Evolutionary conservation across 345 rosid genomes (phyloP).

Genomic region (Euphorbia tirucalli): DNA sequence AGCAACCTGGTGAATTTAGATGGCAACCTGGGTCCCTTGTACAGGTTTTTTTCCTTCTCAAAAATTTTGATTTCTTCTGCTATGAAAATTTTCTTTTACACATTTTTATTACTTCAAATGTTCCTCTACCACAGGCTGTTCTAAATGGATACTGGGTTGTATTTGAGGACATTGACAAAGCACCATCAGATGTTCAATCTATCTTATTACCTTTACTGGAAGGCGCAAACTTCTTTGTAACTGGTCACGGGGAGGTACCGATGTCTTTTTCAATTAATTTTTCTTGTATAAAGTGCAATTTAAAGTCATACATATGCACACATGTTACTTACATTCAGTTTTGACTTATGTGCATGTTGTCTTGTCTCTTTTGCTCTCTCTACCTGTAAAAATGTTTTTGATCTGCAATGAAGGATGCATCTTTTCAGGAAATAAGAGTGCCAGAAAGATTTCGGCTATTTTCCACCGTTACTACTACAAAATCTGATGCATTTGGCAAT

Average conservation of each 20-base stretch:
- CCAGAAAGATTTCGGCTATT: slow-evolving; percentile 82
- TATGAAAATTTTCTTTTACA: background rate
- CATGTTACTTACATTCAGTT: background rate
- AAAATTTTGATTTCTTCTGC: slow-evolving; percentile 13
- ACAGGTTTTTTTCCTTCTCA: slow-evolving; percentile 65
- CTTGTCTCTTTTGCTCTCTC: background rate
- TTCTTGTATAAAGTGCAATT: background rate
- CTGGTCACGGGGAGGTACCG: slow-evolving; percentile 79
- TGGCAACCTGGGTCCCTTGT: slow-evolving; percentile 98
- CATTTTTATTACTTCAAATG: background rate
- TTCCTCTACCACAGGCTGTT: slow-evolving; percentile 55
- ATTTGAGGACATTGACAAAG: slow-evolving; percentile 92
- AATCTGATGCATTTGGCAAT: slow-evolving; percentile 39
- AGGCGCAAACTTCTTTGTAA: slow-evolving; percentile 62
- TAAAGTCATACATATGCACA: background rate
- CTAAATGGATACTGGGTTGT: slow-evolving; percentile 88
- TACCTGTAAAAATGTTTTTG: background rate
- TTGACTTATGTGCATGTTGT: background rate
- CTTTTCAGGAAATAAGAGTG: slow-evolving; percentile 71
- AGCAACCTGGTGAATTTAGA: slow-evolving; percentile 93
- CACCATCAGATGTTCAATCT: slow-evolving; percentile 82
- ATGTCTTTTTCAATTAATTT: background rate
- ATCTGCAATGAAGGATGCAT: background rate
- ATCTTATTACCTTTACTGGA: slow-evolving; percentile 78
- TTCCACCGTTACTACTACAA: slow-evolving; percentile 74